phyloP scores from a whole-genome alignment of 306 rosid genomes.

The Rosa rugosa region DNA sequence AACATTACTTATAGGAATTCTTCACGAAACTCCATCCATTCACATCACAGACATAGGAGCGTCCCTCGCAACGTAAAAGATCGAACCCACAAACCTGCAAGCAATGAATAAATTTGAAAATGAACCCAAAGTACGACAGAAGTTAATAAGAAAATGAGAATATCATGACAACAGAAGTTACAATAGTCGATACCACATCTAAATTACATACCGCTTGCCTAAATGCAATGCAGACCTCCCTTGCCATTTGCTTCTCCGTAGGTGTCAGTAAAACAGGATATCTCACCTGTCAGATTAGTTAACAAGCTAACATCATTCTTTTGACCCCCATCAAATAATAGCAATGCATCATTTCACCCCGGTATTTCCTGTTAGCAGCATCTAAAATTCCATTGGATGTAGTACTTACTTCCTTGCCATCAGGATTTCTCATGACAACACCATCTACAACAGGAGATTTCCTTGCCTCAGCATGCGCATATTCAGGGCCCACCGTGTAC shows the following conservation, averaged over 20 bases:
- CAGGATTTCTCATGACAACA: constrained; percentile 98
- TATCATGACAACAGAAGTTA: constrained; percentile 8
- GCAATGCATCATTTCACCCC: constrained; percentile 12
- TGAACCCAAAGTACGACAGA: constrained; percentile 18
- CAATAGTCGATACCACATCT: neutral
- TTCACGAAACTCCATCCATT: constrained; percentile 99
- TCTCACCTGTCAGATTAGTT: constrained; percentile 72
- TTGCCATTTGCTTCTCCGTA: constrained; percentile 93
- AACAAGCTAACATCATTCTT: constrained; percentile 18
- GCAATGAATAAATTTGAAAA: constrained; percentile 26
- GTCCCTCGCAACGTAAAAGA: constrained; percentile 91
- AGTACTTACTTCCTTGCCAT: constrained; percentile 91
- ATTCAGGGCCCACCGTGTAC: constrained; percentile 96
- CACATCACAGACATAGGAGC: constrained; percentile 97
- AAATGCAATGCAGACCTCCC: constrained; percentile 93
- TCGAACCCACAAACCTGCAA: constrained; percentile 98
- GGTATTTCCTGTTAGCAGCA: constrained; percentile 8
- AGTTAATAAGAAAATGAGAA: neutral
- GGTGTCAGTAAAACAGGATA: constrained; percentile 96
- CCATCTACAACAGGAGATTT: constrained; percentile 99
- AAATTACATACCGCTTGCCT: constrained; percentile 81
- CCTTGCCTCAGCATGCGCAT: constrained; percentile 99
- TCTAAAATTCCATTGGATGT: neutral
- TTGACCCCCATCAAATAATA: constrained; percentile 11
- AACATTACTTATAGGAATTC: constrained; percentile 85